Evolutionary conservation across 805 yeast genomes (phyloP).

Genomic region (Starmerella stellata): DNA sequence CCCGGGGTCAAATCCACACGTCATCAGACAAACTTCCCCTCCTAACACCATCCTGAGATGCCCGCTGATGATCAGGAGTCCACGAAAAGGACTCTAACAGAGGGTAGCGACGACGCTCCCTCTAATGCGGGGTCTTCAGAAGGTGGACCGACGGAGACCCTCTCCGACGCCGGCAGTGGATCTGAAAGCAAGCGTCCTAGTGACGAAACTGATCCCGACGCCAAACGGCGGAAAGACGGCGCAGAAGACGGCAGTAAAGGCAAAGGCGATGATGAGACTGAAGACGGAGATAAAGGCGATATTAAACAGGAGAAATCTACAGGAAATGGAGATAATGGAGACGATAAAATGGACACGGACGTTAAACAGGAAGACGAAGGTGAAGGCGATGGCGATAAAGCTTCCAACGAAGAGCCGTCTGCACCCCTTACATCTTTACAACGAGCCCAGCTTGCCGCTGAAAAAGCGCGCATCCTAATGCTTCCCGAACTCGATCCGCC

Average conservation of each 20-base stretch:
- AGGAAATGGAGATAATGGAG: neutral
- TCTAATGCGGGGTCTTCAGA: neutral
- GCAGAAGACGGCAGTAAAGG: too few species aligned
- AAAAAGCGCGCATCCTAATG: constrained; percentile 10
- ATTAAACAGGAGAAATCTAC: neutral
- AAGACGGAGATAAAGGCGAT: too few species aligned
- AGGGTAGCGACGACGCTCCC: neutral
- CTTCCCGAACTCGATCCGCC: constrained; percentile 18
- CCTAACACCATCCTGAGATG: constrained; percentile 7
- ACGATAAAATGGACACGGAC: neutral
- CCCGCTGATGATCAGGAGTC: constrained; percentile 2
- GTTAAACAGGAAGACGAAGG: constrained; percentile 2
- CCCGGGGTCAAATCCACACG: constrained; percentile 14
- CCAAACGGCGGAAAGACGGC: constrained; percentile 4
- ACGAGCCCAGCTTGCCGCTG: constrained; percentile 16
- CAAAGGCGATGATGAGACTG: too few species aligned
- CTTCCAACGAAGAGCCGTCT: neutral
- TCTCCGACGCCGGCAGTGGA: too few species aligned
- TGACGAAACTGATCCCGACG: constrained; percentile 1
- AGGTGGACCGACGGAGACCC: neutral
- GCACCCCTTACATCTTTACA: constrained; percentile 16
- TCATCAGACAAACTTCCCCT: constrained; percentile 8
- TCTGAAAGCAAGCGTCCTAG: neutral
- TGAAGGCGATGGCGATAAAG: constrained; percentile 1
- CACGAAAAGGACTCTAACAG: neutral